Evolutionary conservation across 768 basidiomycete genomes (phyloP).

Genomic region (Xerocomellus dryophilus): DNA sequence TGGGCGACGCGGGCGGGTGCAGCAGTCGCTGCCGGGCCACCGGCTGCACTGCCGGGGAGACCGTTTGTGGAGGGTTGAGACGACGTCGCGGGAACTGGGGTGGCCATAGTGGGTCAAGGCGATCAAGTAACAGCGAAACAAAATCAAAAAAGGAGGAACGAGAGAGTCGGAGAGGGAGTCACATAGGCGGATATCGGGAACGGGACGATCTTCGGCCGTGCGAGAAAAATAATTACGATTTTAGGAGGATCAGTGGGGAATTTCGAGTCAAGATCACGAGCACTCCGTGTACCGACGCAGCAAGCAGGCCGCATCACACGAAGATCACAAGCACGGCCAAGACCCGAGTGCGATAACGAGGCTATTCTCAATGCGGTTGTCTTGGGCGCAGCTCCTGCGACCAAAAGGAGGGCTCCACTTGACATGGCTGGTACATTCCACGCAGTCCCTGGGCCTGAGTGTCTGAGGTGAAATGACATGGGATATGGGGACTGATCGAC

Average conservation of each 20-base stretch:
- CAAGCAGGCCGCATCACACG: too few relatives aligned
- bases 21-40: background rate
- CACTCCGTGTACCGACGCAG: too few relatives aligned
- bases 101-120: conserved; percentile 7
- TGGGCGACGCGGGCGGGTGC: conserved; percentile 54
- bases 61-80: conserved; percentile 3
- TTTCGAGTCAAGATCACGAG: too few relatives aligned
- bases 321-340: too few relatives aligned
- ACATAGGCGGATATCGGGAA: conserved; percentile 1
- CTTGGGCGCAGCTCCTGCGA: background rate
- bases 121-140: background rate
- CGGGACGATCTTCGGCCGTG: background rate
- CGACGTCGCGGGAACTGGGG: conserved; percentile 6
- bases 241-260: background rate
- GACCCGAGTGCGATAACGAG: too few relatives aligned
- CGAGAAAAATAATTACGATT: background rate
- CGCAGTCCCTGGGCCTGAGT: background rate
- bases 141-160: background rate
- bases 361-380: background rate
- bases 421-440: background rate
- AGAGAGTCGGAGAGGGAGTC: background rate
- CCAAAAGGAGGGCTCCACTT: background rate
- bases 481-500: background rate
- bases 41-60: background rate
- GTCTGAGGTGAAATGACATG: background rate